Conservation (phyloP, 2,329 filamentous ascomycete species). For the Colletotrichum aenigma region DNA sequence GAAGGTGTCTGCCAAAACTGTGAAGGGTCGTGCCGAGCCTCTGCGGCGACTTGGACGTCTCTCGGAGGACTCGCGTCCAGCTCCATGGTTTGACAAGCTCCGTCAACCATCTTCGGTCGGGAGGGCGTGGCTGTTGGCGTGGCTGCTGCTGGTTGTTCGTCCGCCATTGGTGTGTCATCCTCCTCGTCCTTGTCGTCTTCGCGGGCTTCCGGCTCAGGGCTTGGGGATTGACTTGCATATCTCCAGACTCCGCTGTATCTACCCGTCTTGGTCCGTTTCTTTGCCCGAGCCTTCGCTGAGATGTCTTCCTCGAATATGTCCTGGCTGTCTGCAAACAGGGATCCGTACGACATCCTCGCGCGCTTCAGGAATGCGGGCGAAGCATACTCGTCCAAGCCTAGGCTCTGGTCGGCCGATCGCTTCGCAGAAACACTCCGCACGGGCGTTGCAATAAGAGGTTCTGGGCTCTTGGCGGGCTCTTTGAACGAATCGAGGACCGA, state of each 20-base stretch:
- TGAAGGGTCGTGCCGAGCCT: slow-evolving; percentile 1
- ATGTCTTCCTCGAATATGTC: slow-evolving; percentile 76
- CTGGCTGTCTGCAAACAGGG: slow-evolving; percentile 65
- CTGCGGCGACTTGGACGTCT: slow-evolving; percentile 17
- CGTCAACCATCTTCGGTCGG: slow-evolving; percentile 30
- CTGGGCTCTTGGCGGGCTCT: slow-evolving; percentile 23
- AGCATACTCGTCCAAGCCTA: slow-evolving; percentile 61
- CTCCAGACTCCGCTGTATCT: slow-evolving; percentile 74
- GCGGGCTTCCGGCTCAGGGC: slow-evolving; percentile 59
- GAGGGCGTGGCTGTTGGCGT: slow-evolving; percentile 22
- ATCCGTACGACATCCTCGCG: slow-evolving; percentile 71
- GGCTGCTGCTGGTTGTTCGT: neutral
- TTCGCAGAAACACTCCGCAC: slow-evolving; percentile 25
- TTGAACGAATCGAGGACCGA: slow-evolving; percentile 20
- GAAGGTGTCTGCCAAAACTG: slow-evolving; percentile 9
- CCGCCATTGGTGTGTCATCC: slow-evolving; percentile 1
- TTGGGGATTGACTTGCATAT: slow-evolving; percentile 73
- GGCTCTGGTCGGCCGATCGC: slow-evolving; percentile 34
- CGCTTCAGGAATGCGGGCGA: slow-evolving; percentile 84
- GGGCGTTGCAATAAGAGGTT: neutral
- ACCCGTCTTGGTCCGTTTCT: slow-evolving; percentile 74
- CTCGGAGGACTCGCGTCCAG: slow-evolving; percentile 21
- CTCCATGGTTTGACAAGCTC: slow-evolving; percentile 33
- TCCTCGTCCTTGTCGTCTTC: slow-evolving; percentile 29
- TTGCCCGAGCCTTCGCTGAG: slow-evolving; percentile 61